phyloP scores from a whole-genome alignment of 1,284 basidiomycete genomes.

The Leucoagaricus sp. region DNA sequence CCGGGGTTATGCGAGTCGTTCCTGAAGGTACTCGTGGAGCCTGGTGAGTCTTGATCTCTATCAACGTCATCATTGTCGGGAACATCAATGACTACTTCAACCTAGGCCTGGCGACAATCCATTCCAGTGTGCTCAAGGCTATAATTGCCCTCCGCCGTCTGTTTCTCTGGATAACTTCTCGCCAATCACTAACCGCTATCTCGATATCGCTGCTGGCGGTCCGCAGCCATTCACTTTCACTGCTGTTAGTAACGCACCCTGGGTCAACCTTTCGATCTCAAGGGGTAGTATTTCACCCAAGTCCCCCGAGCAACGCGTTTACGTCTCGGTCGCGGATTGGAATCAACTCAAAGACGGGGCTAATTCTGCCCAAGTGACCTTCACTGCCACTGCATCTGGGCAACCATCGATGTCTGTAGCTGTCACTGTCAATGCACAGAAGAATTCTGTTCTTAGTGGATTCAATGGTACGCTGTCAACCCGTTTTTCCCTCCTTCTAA shows the following conservation, averaged over 20 bases:
- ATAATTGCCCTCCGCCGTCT: constrained; percentile 50
- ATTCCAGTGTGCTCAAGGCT: constrained; percentile 49
- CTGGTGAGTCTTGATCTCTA: constrained; percentile 40
- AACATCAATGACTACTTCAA: neutral
- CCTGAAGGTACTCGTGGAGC: constrained; percentile 61
- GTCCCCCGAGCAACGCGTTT: constrained; percentile 54
- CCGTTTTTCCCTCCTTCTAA: neutral
- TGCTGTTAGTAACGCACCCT: constrained; percentile 49
- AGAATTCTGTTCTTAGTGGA: constrained; percentile 35
- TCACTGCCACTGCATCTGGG: constrained; percentile 46
- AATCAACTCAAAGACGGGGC: constrained; percentile 42
- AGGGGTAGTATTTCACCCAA: constrained; percentile 51
- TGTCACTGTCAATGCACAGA: constrained; percentile 42
- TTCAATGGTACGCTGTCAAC: constrained; percentile 46
- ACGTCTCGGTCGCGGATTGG: constrained; percentile 61
- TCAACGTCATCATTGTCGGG: neutral
- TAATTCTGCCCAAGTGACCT: constrained; percentile 44
- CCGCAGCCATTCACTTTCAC: constrained; percentile 59
- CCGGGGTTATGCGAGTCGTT: constrained; percentile 61
- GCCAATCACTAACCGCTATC: constrained; percentile 51
- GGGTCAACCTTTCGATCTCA: constrained; percentile 51
- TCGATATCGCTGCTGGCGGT: constrained; percentile 65
- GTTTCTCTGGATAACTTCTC: constrained; percentile 56
- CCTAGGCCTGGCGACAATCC: constrained; percentile 62
- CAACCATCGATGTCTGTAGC: constrained; percentile 38